Evolutionary conservation across 2,329 filamentous ascomycete genomes (phyloP).

Genomic region (Samsoniella hepiali): DNA sequence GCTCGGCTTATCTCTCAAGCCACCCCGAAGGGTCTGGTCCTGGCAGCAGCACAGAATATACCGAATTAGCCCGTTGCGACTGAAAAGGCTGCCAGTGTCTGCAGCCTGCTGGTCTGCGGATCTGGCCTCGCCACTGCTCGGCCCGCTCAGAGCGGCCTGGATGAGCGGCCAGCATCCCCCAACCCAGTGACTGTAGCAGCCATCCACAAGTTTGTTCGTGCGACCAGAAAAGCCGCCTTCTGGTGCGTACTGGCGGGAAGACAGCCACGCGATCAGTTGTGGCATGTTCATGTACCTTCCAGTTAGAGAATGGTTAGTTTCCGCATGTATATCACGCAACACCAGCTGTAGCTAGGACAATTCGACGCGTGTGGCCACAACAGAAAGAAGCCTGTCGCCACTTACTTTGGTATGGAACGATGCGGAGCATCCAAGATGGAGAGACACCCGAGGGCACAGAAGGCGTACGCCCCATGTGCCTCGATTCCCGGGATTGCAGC

Average conservation of each 20-base stretch:
- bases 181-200: conserved; percentile 98
- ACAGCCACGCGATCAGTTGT: conserved; percentile 80
- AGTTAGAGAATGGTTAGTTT: conserved; percentile 29
- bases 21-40: conserved; percentile 65
- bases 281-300: conserved; percentile 71
- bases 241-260: conserved; percentile 81
- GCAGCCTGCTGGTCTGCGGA: conserved; percentile 31
- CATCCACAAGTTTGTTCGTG: conserved; percentile 96
- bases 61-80: conserved; percentile 76
- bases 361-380: neutral
- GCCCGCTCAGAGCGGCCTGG: conserved; percentile 69
- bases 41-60: conserved; percentile 93
- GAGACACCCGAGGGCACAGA: conserved; percentile 87
- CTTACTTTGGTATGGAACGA: conserved; percentile 68
- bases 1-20: conserved; percentile 88
- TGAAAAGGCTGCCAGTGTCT: conserved; percentile 59
- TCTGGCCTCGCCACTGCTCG: conserved; percentile 33
- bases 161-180: conserved; percentile 91
- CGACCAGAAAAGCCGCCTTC: conserved; percentile 92
- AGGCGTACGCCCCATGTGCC: conserved; percentile 94
- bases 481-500: conserved; percentile 81
- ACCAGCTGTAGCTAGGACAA: neutral
- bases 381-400: conserved; percentile 19
- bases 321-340: neutral
- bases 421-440: conserved; percentile 80